Evolutionary conservation across 179 eudicot genomes (phyloP).

Genomic region (Silene vulgaris): DNA sequence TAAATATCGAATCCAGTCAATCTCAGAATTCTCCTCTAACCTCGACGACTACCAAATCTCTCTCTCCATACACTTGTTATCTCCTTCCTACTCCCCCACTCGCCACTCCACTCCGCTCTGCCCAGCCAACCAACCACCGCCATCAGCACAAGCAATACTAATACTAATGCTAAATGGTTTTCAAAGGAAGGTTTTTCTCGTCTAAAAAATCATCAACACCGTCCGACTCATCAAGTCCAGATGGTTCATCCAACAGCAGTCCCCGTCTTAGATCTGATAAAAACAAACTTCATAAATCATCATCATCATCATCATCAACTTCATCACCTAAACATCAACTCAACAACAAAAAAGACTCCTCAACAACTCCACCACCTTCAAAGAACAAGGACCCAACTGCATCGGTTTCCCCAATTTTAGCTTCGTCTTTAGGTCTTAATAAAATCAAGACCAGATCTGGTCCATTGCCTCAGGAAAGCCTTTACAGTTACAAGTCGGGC

Average conservation of each 20-base stretch:
- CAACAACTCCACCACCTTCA: background rate
- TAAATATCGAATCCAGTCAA: too few relatives aligned
- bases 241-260: conserved; percentile 67
- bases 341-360: background rate
- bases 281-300: conserved; percentile 35
- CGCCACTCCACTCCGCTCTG: background rate
- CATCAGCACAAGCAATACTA: background rate
- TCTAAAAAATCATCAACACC: conserved; percentile 61
- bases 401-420: conserved; percentile 69
- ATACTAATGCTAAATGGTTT: conserved; percentile 51
- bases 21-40: too few relatives aligned
- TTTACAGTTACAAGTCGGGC: conserved; percentile 49
- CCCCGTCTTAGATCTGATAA: conserved; percentile 76
- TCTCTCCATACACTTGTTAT: conserved; percentile 2
- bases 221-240: conserved; percentile 55
- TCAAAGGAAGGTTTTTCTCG: conserved; percentile 90
- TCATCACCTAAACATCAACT: conserved; percentile 6
- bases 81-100: background rate
- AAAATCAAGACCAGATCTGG: conserved; percentile 96
- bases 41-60: background rate
- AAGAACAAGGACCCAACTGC: conserved; percentile 17
- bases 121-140: background rate
- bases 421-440: conserved; percentile 82
- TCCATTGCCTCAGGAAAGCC: conserved; percentile 92
- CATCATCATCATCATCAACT: conserved; percentile 37